phyloP scores from a whole-genome alignment of 1,284 basidiomycete species.

The Cystobasidium pallidum region DNA sequence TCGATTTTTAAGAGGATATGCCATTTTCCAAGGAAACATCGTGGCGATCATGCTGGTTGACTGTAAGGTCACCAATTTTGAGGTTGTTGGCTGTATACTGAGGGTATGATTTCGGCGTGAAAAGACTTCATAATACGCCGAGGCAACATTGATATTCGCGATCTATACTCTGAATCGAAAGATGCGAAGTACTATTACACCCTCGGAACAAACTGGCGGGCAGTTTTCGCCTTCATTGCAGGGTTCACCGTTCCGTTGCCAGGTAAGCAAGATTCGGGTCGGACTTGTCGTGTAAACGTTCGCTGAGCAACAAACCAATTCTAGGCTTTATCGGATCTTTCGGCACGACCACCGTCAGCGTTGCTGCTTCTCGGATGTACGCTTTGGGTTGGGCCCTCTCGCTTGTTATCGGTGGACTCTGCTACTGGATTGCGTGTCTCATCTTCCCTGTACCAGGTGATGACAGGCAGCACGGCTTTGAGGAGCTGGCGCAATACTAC shows the following conservation, averaged over 20 bases:
- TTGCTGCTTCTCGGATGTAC: conserved; percentile 36
- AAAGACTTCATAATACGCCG: conserved; percentile 43
- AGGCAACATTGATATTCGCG: conserved; percentile 45
- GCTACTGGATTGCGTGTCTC: conserved; percentile 38
- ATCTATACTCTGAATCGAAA: conserved; percentile 36
- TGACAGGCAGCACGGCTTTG: conserved; percentile 27
- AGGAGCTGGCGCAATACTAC: conserved; percentile 26
- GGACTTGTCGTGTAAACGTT: background rate
- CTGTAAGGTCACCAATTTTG: conserved; percentile 10
- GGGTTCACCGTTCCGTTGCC: conserved; percentile 42
- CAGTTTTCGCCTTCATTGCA: conserved; percentile 32
- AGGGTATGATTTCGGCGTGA: background rate
- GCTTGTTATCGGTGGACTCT: conserved; percentile 27
- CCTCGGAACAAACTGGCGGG: conserved; percentile 37
- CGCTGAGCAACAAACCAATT: background rate
- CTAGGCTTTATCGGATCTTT: conserved; percentile 39
- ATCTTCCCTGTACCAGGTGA: conserved; percentile 46
- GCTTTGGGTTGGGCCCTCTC: conserved; percentile 45
- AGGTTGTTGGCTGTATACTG: background rate
- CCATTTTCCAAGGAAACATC: conserved; percentile 45
- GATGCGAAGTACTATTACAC: conserved; percentile 39
- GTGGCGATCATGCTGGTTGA: conserved; percentile 41
- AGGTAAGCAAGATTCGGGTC: background rate
- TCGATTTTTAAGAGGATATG: conserved; percentile 31
- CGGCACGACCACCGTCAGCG: conserved; percentile 30